Evolutionary conservation across 306 rosid genomes (phyloP).

Genomic region (Vachellia pachyceras): DNA sequence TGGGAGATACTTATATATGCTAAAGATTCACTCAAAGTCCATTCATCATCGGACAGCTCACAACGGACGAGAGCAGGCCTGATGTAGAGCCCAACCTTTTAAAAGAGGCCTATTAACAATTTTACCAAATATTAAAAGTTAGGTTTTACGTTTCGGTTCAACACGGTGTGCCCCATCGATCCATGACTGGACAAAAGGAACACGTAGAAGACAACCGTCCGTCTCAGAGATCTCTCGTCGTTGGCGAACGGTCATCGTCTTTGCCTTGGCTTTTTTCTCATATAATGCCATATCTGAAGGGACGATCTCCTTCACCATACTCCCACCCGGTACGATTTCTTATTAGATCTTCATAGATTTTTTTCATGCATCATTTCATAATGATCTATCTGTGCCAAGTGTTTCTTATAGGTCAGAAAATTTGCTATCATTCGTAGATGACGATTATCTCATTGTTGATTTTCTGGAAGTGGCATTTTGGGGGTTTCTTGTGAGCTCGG

Average conservation of each 20-base stretch:
- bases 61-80: background rate
- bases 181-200: background rate
- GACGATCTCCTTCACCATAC: background rate
- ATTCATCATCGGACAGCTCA: no score
- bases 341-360: background rate
- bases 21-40: background rate
- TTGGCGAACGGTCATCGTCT: background rate
- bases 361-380: background rate
- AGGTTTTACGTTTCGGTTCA: background rate
- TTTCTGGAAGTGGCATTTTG: background rate
- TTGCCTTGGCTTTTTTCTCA: background rate
- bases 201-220: background rate
- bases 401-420: background rate
- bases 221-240: background rate
- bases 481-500: background rate
- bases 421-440: background rate
- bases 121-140: no score
- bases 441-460: background rate
- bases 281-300: background rate
- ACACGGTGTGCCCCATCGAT: background rate
- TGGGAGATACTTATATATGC: no score
- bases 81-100: background rate
- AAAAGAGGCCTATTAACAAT: background rate
- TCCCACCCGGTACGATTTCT: background rate
- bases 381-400: background rate